phyloP scores from a whole-genome alignment of 495 filamentous ascomycete genomes.

The Cudoniella acicularis region DNA sequence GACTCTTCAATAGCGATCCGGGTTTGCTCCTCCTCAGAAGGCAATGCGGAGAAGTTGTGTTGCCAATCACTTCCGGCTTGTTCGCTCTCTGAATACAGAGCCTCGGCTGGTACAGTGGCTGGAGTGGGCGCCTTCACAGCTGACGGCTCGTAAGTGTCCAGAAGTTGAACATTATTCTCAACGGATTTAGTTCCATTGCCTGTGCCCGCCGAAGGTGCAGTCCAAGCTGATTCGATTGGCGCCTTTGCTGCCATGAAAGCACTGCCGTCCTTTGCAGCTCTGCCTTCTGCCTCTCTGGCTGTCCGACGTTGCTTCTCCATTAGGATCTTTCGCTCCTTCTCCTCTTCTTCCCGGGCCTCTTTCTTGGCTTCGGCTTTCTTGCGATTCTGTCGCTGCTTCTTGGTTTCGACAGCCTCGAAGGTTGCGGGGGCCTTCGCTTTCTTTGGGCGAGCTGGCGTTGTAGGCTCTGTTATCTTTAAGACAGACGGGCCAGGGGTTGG shows the following conservation, averaged over 20 bases:
- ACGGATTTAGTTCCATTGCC: constrained; percentile 26
- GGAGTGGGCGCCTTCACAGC: constrained; percentile 22
- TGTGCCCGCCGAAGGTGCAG: constrained; percentile 10
- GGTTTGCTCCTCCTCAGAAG: constrained; percentile 85
- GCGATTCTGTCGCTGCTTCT: constrained; percentile 88
- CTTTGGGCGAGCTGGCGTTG: constrained; percentile 58
- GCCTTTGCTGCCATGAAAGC: constrained; percentile 48
- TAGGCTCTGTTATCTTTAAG: constrained; percentile 65
- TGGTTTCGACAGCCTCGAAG: constrained; percentile 60
- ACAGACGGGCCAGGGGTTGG: constrained; percentile 64
- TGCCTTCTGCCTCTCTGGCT: constrained; percentile 75
- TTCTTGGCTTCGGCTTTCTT: constrained; percentile 76
- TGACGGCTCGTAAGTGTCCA: constrained; percentile 71
- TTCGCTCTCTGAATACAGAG: constrained; percentile 12
- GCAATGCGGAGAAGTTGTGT: constrained; percentile 43
- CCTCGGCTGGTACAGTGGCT: constrained; percentile 28
- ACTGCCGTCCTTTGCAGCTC: constrained; percentile 68
- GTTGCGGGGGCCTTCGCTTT: constrained; percentile 55
- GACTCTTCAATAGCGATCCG: constrained; percentile 57
- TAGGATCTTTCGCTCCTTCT: constrained; percentile 65
- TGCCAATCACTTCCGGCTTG: constrained; percentile 37
- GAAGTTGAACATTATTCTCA: constrained; percentile 45
- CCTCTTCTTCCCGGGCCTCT: constrained; percentile 64
- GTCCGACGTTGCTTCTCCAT: constrained; percentile 77
- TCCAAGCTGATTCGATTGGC: constrained; percentile 57